These are phyloP conservation scores for Danielozyma ontarioensis DNA, from an alignment of 805 yeast species.

Conservation along the genomic window DNA sequence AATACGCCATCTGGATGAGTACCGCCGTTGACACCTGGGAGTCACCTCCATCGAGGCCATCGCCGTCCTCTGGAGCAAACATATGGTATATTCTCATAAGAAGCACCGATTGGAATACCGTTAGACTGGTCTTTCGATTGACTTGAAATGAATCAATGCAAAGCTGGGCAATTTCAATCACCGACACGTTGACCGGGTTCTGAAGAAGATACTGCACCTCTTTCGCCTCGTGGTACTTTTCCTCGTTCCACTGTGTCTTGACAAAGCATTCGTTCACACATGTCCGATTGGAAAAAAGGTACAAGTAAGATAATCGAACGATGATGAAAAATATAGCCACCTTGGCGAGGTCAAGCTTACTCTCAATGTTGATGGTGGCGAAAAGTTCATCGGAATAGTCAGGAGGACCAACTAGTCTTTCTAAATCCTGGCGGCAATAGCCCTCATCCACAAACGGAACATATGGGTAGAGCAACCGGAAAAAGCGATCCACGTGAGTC, in stretches of 20 bases:
- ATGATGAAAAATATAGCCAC: slow-evolving; percentile 10
- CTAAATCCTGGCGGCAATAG: not conserved
- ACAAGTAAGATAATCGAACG: slow-evolving; percentile 10
- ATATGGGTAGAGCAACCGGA: slow-evolving; percentile 12
- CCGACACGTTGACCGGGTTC: slow-evolving; percentile 17
- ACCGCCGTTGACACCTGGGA: slow-evolving; percentile 5
- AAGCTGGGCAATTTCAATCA: slow-evolving; percentile 14
- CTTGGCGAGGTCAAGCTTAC: slow-evolving; percentile 7
- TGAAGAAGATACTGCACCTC: slow-evolving; percentile 12
- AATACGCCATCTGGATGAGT: slow-evolving; percentile 15
- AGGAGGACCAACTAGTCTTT: slow-evolving; percentile 4
- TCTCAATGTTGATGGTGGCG: slow-evolving; percentile 4
- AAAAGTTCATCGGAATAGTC: slow-evolving; percentile 4
- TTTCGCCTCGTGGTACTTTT: slow-evolving; percentile 11
- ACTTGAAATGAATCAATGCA: slow-evolving; percentile 15
- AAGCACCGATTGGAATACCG: slow-evolving; percentile 7
- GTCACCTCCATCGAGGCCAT: slow-evolving; percentile 9
- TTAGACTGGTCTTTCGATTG: slow-evolving; percentile 6
- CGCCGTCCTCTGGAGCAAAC: slow-evolving; percentile 10
- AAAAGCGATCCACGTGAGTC: slow-evolving; percentile 10
- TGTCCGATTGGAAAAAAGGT: slow-evolving; percentile 9
- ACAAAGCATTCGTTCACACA: slow-evolving; percentile 4
- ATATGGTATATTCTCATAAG: slow-evolving; percentile 6
- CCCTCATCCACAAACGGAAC: slow-evolving; percentile 11
- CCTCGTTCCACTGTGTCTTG: not conserved